phyloP scores from a whole-genome alignment of 2,329 filamentous ascomycete species.

The Lithohypha guttulata region DNA sequence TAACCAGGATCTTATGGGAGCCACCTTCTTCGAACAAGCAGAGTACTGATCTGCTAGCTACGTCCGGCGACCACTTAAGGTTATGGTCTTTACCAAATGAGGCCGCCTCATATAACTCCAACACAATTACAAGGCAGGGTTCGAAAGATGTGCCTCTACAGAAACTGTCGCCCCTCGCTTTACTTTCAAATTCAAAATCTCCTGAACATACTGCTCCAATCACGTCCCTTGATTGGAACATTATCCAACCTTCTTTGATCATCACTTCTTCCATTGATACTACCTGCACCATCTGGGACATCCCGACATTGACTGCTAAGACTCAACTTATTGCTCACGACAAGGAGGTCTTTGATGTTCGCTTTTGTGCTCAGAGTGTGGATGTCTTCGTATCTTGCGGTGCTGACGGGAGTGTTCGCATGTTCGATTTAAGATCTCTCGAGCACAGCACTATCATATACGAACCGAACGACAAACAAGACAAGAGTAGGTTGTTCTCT shows the following conservation, averaged over 20 bases:
- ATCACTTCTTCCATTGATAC: slow-evolving; percentile 99
- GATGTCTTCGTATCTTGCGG: slow-evolving; percentile 98
- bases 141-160: slow-evolving; percentile 49
- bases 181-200: slow-evolving; percentile 95
- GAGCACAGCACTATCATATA: slow-evolving; percentile 99
- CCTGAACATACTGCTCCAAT: slow-evolving; percentile 95
- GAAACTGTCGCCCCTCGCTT: slow-evolving; percentile 82
- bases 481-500: slow-evolving; percentile 56
- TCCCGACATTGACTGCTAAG: slow-evolving; percentile 92
- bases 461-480: slow-evolving; percentile 80
- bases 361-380: slow-evolving; percentile 92
- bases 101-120: slow-evolving; percentile 44
- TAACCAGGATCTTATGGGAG: slow-evolving; percentile 91
- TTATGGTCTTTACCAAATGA: slow-evolving; percentile 75
- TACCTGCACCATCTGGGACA: slow-evolving; percentile 99
- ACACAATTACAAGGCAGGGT: slow-evolving; percentile 55
- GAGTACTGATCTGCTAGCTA: slow-evolving; percentile 86
- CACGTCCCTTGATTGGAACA: slow-evolving; percentile 97
- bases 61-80: slow-evolving; percentile 85
- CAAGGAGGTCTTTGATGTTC: slow-evolving; percentile 95
- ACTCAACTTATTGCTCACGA: slow-evolving; percentile 97
- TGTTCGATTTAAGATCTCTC: slow-evolving; percentile 94
- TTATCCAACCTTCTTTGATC: slow-evolving; percentile 88
- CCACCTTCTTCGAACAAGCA: slow-evolving; percentile 90
- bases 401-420: slow-evolving; percentile 91